Conservation (phyloP, 768 basidiomycete genomes). For the Mrakia gelida region DNA sequence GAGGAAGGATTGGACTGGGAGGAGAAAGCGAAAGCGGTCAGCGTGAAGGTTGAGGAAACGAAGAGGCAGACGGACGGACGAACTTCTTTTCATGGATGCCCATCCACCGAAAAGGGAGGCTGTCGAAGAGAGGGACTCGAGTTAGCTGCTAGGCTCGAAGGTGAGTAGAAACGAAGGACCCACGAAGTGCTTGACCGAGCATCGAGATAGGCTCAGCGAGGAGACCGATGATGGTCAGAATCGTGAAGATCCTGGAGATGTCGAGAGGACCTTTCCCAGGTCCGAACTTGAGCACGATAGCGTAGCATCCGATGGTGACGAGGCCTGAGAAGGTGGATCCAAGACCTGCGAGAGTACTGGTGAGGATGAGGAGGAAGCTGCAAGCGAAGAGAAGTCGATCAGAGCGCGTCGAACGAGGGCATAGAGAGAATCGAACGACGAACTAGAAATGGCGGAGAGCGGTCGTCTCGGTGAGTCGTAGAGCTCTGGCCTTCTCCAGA, state of each 20-base stretch:
- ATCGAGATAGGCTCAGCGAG: conserved; percentile 1
- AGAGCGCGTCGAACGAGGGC: background rate
- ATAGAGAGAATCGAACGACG: background rate
- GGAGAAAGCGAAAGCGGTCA: background rate
- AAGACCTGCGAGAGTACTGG: background rate
- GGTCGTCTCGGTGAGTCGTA: background rate
- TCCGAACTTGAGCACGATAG: background rate
- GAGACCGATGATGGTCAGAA: conserved; percentile 19
- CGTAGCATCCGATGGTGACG: conserved; percentile 2
- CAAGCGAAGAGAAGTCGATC: background rate
- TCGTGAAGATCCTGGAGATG: conserved; percentile 6
- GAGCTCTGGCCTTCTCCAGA: background rate
- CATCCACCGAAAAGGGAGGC: background rate
- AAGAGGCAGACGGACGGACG: background rate
- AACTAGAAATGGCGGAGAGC: conserved; percentile 20
- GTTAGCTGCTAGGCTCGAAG: too few species aligned
- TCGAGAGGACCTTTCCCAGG: background rate
- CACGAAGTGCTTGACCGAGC: conserved; percentile 4
- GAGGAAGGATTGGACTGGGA: conserved; percentile 13
- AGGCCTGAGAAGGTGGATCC: conserved; percentile 1
- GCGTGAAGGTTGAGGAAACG: background rate
- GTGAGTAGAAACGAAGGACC: too few species aligned
- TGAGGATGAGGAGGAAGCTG: conserved; percentile 4
- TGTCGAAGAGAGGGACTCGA: too few species aligned
- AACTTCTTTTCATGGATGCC: background rate